A percentile compares a stretch with the other conserved stretches of the same genome.
phyloP scores from a whole-genome alignment of 2,329 filamentous ascomycete genomes.

The Aureobasidium sp. region DNA sequence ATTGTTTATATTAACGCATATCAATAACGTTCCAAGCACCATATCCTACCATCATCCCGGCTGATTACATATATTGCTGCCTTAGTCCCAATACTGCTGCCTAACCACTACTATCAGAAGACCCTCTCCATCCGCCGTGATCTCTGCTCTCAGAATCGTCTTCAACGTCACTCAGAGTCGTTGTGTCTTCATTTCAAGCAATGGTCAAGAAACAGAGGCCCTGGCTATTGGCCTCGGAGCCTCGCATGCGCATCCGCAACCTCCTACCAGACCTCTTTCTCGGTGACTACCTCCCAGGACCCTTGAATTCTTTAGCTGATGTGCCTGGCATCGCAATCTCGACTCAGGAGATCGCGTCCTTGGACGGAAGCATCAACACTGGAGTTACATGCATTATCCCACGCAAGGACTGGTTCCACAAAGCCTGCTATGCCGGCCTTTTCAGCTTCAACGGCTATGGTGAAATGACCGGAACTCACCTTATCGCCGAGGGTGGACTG shows the following conservation, averaged over 20 bases:
- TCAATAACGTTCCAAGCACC: background rate
- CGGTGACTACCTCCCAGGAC: background rate
- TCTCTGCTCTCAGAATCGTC: background rate
- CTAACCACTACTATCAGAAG: background rate
- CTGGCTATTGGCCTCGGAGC: background rate
- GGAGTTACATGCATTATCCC: conserved; percentile 1
- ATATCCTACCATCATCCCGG: background rate
- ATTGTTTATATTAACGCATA: background rate
- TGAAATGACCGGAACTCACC: background rate
- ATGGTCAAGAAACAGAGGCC: background rate
- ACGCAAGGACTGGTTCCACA: background rate
- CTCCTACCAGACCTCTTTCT: background rate
- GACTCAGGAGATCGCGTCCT: background rate
- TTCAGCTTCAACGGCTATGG: conserved; percentile 4
- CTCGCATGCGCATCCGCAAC: background rate
- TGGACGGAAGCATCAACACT: background rate
- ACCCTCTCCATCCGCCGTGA: background rate
- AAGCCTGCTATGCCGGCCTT: conserved; percentile 2
- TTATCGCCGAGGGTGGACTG: background rate
- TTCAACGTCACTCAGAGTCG: too few relatives aligned
- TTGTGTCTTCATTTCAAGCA: background rate
- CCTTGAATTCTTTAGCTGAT: background rate
- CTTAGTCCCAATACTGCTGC: background rate
- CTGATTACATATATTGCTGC: background rate
- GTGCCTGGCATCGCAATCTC: background rate